These are phyloP conservation scores for Lagenaria siceraria DNA, from an alignment of 306 rosid genomes.

Conservation along the genomic window DNA sequence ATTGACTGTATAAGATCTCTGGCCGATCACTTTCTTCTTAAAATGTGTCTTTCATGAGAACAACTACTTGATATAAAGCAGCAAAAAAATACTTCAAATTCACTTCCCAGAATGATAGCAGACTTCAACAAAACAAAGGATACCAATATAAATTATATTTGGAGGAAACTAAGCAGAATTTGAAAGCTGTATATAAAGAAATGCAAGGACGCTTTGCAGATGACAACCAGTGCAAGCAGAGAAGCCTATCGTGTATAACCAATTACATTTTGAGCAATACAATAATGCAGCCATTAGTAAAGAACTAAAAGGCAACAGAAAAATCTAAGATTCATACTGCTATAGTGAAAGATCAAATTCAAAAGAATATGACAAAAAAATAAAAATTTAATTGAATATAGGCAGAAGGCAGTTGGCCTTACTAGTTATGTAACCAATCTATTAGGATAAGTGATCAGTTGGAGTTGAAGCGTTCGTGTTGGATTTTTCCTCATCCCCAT, in stretches of 20 bases:
- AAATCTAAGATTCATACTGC: background rate
- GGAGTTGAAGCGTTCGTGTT: background rate
- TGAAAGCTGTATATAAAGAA: background rate
- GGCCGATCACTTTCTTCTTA: background rate
- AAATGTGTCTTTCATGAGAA: background rate
- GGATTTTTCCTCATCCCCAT: background rate
- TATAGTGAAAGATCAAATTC: background rate
- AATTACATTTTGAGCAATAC: slow-evolving; percentile 2
- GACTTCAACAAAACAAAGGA: background rate
- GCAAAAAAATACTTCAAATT: background rate
- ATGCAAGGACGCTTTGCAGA: background rate
- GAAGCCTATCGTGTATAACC: background rate
- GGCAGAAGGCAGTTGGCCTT: slow-evolving; percentile 6
- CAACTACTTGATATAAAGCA: background rate
- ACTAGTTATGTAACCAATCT: background rate
- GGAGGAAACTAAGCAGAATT: background rate
- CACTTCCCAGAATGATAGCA: background rate
- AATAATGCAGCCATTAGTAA: background rate
- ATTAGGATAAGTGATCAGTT: background rate
- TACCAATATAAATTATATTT: background rate
- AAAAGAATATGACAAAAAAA: background rate
- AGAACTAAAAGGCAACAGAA: background rate
- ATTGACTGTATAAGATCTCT: background rate
- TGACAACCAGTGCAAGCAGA: background rate
- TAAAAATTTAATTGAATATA: slow-evolving; percentile 5